Evolutionary conservation across 345 rosid genomes (phyloP), one percentile per base, ranked within the genome.

Genomic region (Lagerstroemia speciosa): DNA sequence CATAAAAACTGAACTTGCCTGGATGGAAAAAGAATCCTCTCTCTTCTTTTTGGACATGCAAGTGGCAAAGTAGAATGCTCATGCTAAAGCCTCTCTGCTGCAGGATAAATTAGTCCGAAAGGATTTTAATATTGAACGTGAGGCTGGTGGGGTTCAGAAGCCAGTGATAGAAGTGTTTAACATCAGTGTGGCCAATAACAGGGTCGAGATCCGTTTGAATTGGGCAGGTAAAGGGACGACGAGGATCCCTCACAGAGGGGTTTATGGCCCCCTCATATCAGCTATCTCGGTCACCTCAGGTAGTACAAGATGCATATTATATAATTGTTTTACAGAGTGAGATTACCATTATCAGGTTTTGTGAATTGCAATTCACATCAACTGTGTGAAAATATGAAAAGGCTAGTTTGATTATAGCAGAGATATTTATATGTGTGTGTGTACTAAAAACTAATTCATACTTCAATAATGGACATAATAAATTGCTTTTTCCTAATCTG

Each of bases 171-270:
- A 29, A 60, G 17, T 50, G 64, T 52, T 73, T 31, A 79, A 73
- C 58, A 55, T 74, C 1, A 62, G 58, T 22, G 84, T 83, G 31
- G 70, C 41, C 0, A 30, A 75, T 29, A 40, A 74, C 53, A 73
- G 65, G 19, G 24, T 83, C 19, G 79, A 78, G 29, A 73, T 83
- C 17, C 80, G 83, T 33, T 76, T 83, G 36, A 55, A 75, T 24
- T 83, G 78, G 78, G 75, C 80, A 20, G 85, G 87, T 22, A 81
- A 72, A 75, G 87, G 87, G 69, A 79, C 87, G 16, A 75, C 84
- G 0, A 26, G 27, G 40, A 74, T 67, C n/a, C 87, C 87, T 1
- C 12, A 0, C 0, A 71, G 85, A 6, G 83, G 83, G 67, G 52
- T 62, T 3, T 81, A 79, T 66, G 87, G 87, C 29, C 80, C 87